These are phyloP conservation scores for Arctium minus DNA, from an alignment of 129 eudicot species.

Conservation along the genomic window DNA sequence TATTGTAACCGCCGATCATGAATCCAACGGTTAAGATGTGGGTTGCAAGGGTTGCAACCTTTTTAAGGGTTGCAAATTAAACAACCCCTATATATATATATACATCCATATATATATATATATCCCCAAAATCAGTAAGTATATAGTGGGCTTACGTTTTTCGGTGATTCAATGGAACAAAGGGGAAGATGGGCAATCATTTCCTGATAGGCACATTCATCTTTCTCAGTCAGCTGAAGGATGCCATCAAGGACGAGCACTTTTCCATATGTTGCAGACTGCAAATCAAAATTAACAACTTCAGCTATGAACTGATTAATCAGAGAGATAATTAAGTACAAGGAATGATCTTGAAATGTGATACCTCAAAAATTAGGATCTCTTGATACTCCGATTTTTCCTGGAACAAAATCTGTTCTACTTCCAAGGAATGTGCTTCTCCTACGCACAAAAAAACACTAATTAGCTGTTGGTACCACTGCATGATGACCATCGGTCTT, in stretches of 20 bases:
- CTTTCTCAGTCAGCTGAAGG: conserved; percentile 63
- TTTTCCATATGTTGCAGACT: conserved; percentile 62
- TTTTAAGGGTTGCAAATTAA: no score
- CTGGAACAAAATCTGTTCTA: conserved; percentile 47
- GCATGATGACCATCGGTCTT: neutral
- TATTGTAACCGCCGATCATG: no score
- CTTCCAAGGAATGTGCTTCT: conserved; percentile 71
- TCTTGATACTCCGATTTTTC: conserved; percentile 65
- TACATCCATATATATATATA: no score
- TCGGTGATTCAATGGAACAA: conserved; percentile 61
- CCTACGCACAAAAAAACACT: conserved; percentile 25
- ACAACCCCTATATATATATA: no score
- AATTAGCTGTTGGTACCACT: neutral
- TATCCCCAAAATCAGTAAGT: neutral
- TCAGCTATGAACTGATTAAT: neutral
- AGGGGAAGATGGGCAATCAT: conserved; percentile 79
- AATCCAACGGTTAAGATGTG: no score
- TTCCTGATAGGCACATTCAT: conserved; percentile 38
- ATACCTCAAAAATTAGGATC: conserved; percentile 67
- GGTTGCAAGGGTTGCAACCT: no score
- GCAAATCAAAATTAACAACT: conserved; percentile 8
- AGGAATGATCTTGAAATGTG: neutral
- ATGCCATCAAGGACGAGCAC: conserved; percentile 77
- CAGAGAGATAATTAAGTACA: neutral
- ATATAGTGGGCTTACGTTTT: conserved; percentile 35